phyloP scores from a whole-genome alignment of 805 yeast genomes.

The Yarrowia alimentaria region DNA sequence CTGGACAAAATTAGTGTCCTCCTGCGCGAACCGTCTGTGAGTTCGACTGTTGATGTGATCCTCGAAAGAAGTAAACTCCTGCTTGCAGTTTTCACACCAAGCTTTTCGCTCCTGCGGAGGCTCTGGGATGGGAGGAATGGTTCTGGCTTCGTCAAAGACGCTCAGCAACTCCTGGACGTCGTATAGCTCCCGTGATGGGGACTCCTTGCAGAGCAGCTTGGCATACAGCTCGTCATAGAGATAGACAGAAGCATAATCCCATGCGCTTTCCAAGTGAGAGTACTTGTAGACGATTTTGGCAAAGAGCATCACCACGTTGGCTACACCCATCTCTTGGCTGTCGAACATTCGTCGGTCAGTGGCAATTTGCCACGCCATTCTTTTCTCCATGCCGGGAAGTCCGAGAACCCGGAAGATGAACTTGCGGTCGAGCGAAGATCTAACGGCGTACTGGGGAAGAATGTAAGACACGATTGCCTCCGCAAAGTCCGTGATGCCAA shows the following conservation, averaged over 20 bases:
- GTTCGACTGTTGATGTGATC: conserved; percentile 27
- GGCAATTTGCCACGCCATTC: conserved; percentile 4
- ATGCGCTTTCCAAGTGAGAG: conserved; percentile 20
- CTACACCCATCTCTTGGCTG: not conserved
- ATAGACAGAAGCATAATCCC: conserved; percentile 17
- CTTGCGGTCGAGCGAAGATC: conserved; percentile 6
- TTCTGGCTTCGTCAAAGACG: conserved; percentile 8
- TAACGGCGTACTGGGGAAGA: conserved; percentile 14
- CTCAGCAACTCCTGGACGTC: conserved; percentile 3
- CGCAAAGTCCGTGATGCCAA: conserved; percentile 4
- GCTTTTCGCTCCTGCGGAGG: conserved; percentile 25
- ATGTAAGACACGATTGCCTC: not conserved
- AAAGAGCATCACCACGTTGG: conserved; percentile 1
- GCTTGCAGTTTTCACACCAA: conserved; percentile 30
- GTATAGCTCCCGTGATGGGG: conserved; percentile 3
- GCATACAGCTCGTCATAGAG: conserved; percentile 12
- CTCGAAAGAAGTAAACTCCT: conserved; percentile 27
- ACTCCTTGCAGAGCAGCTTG: not conserved
- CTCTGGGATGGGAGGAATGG: conserved; percentile 6
- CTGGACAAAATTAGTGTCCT: conserved; percentile 26
- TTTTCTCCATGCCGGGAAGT: conserved; percentile 2
- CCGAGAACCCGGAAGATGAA: conserved; percentile 11
- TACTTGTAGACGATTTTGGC: conserved; percentile 17
- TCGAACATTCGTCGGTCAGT: conserved; percentile 1
- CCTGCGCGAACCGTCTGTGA: conserved; percentile 28